phyloP scores from a whole-genome alignment of 2,329 filamentous ascomycete genomes.

The Epichloe elymi region DNA sequence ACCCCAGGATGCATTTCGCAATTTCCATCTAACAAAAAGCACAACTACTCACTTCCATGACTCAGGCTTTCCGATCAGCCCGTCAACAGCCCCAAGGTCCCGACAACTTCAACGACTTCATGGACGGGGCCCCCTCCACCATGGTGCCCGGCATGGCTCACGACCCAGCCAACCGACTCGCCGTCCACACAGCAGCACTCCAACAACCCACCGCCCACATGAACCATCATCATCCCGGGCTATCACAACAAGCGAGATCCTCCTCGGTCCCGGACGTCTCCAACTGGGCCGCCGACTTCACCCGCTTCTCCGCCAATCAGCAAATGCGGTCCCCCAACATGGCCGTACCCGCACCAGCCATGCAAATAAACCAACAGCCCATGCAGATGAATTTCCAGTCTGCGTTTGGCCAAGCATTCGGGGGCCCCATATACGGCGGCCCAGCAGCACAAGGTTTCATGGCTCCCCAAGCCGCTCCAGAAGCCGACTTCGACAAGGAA shows the following conservation, averaged over 20 bases:
- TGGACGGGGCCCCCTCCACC: slow-evolving; percentile 16
- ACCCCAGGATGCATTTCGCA: background rate
- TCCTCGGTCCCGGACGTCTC: slow-evolving; percentile 12
- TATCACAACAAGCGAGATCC: slow-evolving; percentile 13
- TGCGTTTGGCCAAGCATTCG: slow-evolving; percentile 16
- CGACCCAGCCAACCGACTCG: slow-evolving; percentile 22
- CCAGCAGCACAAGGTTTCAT: slow-evolving; percentile 12
- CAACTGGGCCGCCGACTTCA: slow-evolving; percentile 26
- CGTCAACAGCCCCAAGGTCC: slow-evolving; percentile 16
- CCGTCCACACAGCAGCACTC: slow-evolving; percentile 20
- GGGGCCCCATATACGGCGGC: slow-evolving; percentile 16
- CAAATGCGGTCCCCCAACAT: slow-evolving; percentile 11
- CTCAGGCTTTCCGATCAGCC: slow-evolving; percentile 23
- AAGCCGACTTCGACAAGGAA: slow-evolving; percentile 27
- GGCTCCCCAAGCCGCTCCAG: slow-evolving; percentile 8
- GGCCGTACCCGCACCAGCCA: slow-evolving; percentile 8
- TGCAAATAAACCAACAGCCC: slow-evolving; percentile 14
- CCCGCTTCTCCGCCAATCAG: slow-evolving; percentile 17
- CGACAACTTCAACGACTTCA: slow-evolving; percentile 23
- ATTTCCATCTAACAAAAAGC: too few species aligned
- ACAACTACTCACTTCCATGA: slow-evolving; percentile 2
- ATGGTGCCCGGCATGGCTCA: slow-evolving; percentile 17
- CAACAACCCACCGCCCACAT: slow-evolving; percentile 6
- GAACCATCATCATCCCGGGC: slow-evolving; percentile 4
- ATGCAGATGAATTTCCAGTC: slow-evolving; percentile 15